Evolutionary conservation across 1,139 yeast species (phyloP), one percentile per base, ranked within the genome.

Genomic region (Debaryomycetaceae sp.): DNA sequence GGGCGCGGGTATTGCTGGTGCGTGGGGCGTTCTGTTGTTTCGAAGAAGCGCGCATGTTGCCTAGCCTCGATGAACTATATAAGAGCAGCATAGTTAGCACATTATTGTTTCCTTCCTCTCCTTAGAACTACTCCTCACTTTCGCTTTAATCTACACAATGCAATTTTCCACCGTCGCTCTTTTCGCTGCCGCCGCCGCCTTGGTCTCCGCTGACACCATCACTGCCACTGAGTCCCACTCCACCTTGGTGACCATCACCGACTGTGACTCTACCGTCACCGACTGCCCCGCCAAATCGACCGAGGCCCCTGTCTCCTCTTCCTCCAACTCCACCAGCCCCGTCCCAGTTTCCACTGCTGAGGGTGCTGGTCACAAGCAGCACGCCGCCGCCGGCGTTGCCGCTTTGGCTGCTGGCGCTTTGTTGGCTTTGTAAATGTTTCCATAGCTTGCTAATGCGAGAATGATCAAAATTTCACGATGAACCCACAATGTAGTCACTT

Each of bases 341-440:
- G n/a, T n/a, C n/a, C n/a, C n/a, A n/a, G 28, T 25, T 15, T 18
- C 28, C 21, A 49, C 63, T 40, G 61, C 46, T 56, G 63, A 53
- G 46, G 69, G 58, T 58, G 36, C 38, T 15, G 45, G 46, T 43
- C 58, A 44, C 48, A 39, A 39, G 33, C 58, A 53, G 49, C 53
- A 40, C 51, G 58, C 54, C 35, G n/a, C n/a, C n/a, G 69, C 60
- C 44, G 73, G 71, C 62, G 65, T 63, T 49, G 71, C 64, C 49
- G 72, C 69, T 49, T 51, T 65, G 48, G 69, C 68, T 54, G 73
- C 72, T 39, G 72, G 71, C 62, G 72, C 71, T 59, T 62, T 65
- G 53, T 64, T 66, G 53, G 71, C 71, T 59, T 64, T 66, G 55
- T 66, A 65, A 65, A n/a, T n/a, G n/a, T n/a, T n/a, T n/a, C n/a